Base-by-base conservation (phyloP, 352 stramenopile genomes). In the Aphanomyces invadans region DNA sequence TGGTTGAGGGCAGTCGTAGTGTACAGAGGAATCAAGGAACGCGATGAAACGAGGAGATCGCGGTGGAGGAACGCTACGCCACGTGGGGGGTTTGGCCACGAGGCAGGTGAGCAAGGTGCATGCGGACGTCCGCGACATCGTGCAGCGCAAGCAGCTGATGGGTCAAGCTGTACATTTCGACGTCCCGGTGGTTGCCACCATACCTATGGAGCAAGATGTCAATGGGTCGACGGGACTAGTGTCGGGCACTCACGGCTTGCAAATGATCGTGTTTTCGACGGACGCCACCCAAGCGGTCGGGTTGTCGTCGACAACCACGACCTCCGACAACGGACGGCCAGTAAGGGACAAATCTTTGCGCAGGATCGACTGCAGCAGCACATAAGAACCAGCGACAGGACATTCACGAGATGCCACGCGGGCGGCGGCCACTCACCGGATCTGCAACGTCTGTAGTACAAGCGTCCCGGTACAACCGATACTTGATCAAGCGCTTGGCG, bases 381-480 rank as follows among this genome's bases (percentile, higher is more conserved):
- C 44, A 56, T 56, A 42, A 42, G 36, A 42, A 42, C 36, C n/a
- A n/a, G n/a, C n/a, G n/a, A n/a, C n/a, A n/a, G n/a, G n/a, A n/a
- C n/a, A n/a, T n/a, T n/a, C n/a, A n/a, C n/a, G n/a, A n/a, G n/a
- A n/a, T n/a, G n/a, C n/a, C n/a, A n/a, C n/a, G n/a, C n/a, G n/a
- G n/a, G n/a, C n/a, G n/a, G n/a, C n/a, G n/a, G n/a, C 36, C 7
- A 42, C 7, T 42, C 15, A 42, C 36, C 36, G 44, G 7, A 9
- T 52, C 23, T 4, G 12, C 19, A 19, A 9, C 19, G 44, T 25
- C 21, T 17, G 42, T 12, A 4, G 42, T 26, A 21, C 57, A 65
- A 21, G 25, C 15, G 12, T 65, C 57, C 7, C 57, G 57, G n/a
- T 65, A 65, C 32, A 65, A 52, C 11, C 57, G 57, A 29, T 65